Conservation (phyloP, 805 yeast species). For the Nematodospora valgi region DNA sequence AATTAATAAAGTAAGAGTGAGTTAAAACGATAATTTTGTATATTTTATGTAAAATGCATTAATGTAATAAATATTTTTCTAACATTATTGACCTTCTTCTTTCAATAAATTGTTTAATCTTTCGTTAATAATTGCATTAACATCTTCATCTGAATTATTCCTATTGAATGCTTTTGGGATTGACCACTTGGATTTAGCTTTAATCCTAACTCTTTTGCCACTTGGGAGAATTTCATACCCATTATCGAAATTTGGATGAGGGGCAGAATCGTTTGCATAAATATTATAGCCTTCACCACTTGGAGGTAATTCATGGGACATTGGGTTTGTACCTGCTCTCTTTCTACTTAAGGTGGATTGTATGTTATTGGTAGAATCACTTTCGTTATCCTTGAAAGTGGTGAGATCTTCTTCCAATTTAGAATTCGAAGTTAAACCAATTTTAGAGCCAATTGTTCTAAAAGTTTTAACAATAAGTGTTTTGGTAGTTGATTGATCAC, state of each 20-base stretch:
- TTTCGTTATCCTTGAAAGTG: not conserved
- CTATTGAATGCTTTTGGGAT: slow-evolving; percentile 11
- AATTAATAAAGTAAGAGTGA: slow-evolving; percentile 11
- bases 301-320: slow-evolving; percentile 49
- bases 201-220: slow-evolving; percentile 58
- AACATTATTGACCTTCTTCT: too few relatives aligned
- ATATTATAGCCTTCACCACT: slow-evolving; percentile 34
- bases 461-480: slow-evolving; percentile 15
- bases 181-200: slow-evolving; percentile 17
- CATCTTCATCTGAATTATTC: slow-evolving; percentile 37
- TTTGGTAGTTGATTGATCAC: slow-evolving; percentile 35
- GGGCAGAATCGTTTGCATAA: slow-evolving; percentile 23
- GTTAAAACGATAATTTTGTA: not conserved
- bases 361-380: slow-evolving; percentile 3
- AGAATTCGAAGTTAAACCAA: slow-evolving; percentile 1
- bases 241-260: slow-evolving; percentile 19
- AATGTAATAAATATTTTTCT: not conserved
- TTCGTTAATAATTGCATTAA: slow-evolving; percentile 53
- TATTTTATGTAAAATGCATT: not conserved
- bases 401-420: not conserved
- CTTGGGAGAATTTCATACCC: slow-evolving; percentile 67
- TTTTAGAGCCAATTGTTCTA: not conserved
- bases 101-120: slow-evolving; percentile 23
- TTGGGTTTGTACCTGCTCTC: slow-evolving; percentile 47
- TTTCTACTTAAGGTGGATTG: slow-evolving; percentile 43